These are phyloP conservation scores for Antitrichia curtipendula DNA, from an alignment of 225 moss, liverwort and hornwort species.

Conservation along the genomic window DNA sequence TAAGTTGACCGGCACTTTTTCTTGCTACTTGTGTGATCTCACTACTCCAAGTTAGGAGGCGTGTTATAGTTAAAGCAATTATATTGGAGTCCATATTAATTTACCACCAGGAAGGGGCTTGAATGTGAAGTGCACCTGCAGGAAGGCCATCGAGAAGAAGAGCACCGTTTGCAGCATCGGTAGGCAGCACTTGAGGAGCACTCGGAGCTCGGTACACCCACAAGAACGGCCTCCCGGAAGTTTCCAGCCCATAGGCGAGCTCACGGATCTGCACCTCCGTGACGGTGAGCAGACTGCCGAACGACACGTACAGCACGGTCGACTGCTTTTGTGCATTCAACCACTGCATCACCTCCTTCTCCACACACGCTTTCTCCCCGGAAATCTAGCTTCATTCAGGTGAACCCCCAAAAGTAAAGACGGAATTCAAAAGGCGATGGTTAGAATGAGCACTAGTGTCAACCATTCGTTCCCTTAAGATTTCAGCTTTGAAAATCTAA, in stretches of 20 bases:
- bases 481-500: background rate
- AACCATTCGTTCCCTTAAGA: background rate
- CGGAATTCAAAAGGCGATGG: background rate
- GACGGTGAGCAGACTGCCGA: conserved; percentile 16
- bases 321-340: conserved; percentile 6
- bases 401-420: background rate
- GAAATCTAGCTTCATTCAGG: background rate
- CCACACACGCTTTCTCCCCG: background rate
- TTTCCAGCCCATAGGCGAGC: conserved; percentile 25
- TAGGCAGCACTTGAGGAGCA: conserved; percentile 14
- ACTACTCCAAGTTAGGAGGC: background rate
- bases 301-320: conserved; percentile 31
- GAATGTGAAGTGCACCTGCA: background rate
- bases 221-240: conserved; percentile 7
- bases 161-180: background rate
- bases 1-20: background rate
- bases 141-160: background rate
- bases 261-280: conserved; percentile 12
- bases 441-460: background rate
- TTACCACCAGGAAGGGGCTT: background rate
- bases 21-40: background rate
- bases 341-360: conserved; percentile 17
- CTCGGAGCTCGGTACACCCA: conserved; percentile 29
- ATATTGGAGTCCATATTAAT: background rate
- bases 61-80: background rate